Conservation (phyloP, 257 asterid genomes). For the Solanum sitiens region DNA sequence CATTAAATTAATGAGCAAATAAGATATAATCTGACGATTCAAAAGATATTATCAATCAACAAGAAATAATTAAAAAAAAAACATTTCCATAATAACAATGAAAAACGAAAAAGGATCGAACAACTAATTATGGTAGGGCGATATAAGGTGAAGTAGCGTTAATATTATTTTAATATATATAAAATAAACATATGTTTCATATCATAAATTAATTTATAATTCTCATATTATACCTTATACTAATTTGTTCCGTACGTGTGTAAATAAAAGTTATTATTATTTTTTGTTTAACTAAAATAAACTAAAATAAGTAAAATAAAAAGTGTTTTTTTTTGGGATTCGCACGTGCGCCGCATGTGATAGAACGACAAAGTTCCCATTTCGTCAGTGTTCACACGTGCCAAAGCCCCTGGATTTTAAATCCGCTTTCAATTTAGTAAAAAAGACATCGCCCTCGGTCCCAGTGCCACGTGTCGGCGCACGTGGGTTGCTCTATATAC, state of each 20-base stretch:
- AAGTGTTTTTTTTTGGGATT: not conserved
- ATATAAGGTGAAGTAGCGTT: not conserved
- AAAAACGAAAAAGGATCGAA: not conserved
- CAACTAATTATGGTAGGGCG: not conserved
- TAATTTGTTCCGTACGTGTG: not conserved
- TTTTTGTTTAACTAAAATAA: not conserved
- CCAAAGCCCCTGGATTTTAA: not conserved
- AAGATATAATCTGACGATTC: too few relatives aligned
- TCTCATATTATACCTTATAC: not conserved
- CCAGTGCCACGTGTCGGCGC: conserved; percentile 30
- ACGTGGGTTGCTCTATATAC: conserved; percentile 24
- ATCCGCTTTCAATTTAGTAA: not conserved
- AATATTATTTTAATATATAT: not conserved
- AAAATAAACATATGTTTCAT: not conserved
- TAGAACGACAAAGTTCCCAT: not conserved
- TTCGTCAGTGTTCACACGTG: conserved; percentile 18
- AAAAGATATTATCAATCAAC: too few relatives aligned
- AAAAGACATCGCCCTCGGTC: conserved; percentile 4
- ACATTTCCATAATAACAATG: not conserved
- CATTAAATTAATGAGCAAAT: too few relatives aligned
- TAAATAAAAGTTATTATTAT: not conserved
- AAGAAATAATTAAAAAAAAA: too few relatives aligned
- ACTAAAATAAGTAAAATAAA: not conserved
- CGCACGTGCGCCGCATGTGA: conserved; percentile 16
- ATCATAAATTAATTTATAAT: not conserved